These are phyloP conservation scores for Cercophora samala DNA, from an alignment of 495 filamentous ascomycete species.

Conservation along the genomic window DNA sequence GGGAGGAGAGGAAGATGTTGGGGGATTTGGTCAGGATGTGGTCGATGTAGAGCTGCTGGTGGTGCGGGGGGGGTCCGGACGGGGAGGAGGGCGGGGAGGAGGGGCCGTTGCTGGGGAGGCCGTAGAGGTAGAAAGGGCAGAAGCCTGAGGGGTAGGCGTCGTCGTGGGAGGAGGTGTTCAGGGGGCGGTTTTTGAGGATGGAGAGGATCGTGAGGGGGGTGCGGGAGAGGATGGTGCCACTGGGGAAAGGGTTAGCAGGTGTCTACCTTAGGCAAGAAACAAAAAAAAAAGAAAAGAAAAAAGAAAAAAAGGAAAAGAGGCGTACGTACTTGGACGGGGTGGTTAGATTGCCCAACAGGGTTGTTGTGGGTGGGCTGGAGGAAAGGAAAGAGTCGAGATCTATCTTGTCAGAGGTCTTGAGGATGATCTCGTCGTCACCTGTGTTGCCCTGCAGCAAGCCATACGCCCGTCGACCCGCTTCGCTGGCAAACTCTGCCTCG, in stretches of 20 bases:
- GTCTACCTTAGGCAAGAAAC: no score
- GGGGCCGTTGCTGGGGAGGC: not conserved
- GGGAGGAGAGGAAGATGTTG: slow-evolving; percentile 5
- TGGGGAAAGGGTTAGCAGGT: not conserved
- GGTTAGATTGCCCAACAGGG: slow-evolving; percentile 12
- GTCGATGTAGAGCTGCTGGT: slow-evolving; percentile 3
- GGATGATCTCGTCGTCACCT: slow-evolving; percentile 14
- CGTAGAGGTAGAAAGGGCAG: slow-evolving; percentile 9
- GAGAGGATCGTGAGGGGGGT: slow-evolving; percentile 32
- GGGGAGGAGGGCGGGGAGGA: not conserved
- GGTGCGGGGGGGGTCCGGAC: not conserved
- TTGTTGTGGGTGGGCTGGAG: not conserved
- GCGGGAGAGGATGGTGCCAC: slow-evolving; percentile 23
- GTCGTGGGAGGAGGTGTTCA: slow-evolving; percentile 1
- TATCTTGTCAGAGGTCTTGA: slow-evolving; percentile 19
- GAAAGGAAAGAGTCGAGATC: slow-evolving; percentile 13
- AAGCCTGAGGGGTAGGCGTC: slow-evolving; percentile 7
- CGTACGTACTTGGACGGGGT: slow-evolving; percentile 14
- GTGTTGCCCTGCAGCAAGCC: slow-evolving; percentile 14
- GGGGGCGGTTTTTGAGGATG: slow-evolving; percentile 22
- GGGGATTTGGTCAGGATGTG: slow-evolving; percentile 8
- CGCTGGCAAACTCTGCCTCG: slow-evolving; percentile 9
- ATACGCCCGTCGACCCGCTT: slow-evolving; percentile 4
- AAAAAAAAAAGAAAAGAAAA: not conserved
- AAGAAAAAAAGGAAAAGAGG: not conserved